Conservation (phyloP, 805 yeast genomes). For the Danielozyma ontarioensis region DNA sequence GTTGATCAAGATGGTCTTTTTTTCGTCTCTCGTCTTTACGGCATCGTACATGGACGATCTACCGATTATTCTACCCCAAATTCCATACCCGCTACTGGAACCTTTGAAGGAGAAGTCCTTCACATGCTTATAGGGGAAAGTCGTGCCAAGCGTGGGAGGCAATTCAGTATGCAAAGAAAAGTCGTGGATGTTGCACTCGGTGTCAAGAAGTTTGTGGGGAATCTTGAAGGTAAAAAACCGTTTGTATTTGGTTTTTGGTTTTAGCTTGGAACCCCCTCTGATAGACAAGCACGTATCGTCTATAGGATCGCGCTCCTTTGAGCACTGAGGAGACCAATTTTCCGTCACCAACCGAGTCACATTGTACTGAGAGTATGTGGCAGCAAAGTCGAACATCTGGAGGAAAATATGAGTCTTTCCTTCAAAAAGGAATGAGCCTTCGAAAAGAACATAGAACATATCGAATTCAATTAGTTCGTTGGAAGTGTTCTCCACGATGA, state of each 20-base stretch:
- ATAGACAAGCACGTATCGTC: slow-evolving; percentile 21
- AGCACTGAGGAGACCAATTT: slow-evolving; percentile 2
- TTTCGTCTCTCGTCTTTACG: slow-evolving; percentile 9
- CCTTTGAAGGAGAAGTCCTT: slow-evolving; percentile 26
- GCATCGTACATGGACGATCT: slow-evolving; percentile 28
- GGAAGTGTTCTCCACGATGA: slow-evolving; percentile 29
- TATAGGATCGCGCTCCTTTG: slow-evolving; percentile 15
- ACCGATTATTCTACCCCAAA: slow-evolving; percentile 34
- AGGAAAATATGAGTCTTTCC: slow-evolving; percentile 7
- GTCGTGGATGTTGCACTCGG: slow-evolving; percentile 30
- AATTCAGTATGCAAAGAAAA: slow-evolving; percentile 25
- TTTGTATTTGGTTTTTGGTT: slow-evolving; percentile 24
- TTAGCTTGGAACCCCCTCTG: slow-evolving; percentile 7
- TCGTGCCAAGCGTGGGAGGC: slow-evolving; percentile 31
- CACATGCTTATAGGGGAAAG: slow-evolving; percentile 11
- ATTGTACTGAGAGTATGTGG: slow-evolving; percentile 41
- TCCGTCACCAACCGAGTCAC: slow-evolving; percentile 30
- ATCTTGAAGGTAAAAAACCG: slow-evolving; percentile 38
- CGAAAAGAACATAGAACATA: slow-evolving; percentile 55
- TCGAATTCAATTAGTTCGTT: slow-evolving; percentile 47
- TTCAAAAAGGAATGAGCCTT: slow-evolving; percentile 39
- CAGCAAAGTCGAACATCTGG: slow-evolving; percentile 24
- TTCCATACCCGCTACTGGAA: slow-evolving; percentile 26
- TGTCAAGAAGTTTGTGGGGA: slow-evolving; percentile 31
- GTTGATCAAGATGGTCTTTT: slow-evolving; percentile 23